Base-by-base conservation (phyloP, 2,329 filamentous ascomycete genomes). In the Trichoderma koningiopsis region DNA sequence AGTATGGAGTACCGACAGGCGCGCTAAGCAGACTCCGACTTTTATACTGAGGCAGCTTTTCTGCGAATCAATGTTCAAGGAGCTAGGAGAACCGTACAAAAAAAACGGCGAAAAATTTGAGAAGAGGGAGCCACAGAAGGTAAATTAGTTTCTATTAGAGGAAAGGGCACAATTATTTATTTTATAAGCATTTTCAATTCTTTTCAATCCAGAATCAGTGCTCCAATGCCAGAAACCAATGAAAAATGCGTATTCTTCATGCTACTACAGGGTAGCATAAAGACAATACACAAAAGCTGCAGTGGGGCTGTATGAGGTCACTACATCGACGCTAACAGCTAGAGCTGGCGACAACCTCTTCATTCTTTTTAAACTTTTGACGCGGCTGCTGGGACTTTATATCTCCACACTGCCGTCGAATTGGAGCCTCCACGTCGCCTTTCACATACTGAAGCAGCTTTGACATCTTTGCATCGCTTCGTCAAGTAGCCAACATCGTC, bases 291-390 rank as follows among this genome's bases (percentile, higher is more conserved):
- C 16, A 40, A 11, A 35, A n/a, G n/a, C 5, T 29, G 40, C 31
- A 16, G 75, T 76, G 75, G 75, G 74, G 74, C 70, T 70, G 40
- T 61, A 75, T 76, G 75, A 76, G 74, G 75, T 76, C 75, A 76
- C 72, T 43, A 60, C 69, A 60, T 69, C 55, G 60, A 70, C 52
- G 61, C 68, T 70, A 70, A 65, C 69, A 73, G 76, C 75, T 74
- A 70, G 37, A 69, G 55, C 56, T 65, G 68, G 61, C 56, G 61
- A 60, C 55, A 52, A 16, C 55, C 66, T 49, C 55, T 70, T 49
- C 63, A 66, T 60, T 55, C 59, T 67, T 67, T 68, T 24, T 29
- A 74, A 71, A 67, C 35, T 62, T 40, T 33, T n/a, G 56, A 40
- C 33, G 35, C 24, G 61, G 61, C 33, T 37, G 29, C 19, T 57